Conservation (phyloP, 345 rosid genomes). For the Jatropha curcas region DNA sequence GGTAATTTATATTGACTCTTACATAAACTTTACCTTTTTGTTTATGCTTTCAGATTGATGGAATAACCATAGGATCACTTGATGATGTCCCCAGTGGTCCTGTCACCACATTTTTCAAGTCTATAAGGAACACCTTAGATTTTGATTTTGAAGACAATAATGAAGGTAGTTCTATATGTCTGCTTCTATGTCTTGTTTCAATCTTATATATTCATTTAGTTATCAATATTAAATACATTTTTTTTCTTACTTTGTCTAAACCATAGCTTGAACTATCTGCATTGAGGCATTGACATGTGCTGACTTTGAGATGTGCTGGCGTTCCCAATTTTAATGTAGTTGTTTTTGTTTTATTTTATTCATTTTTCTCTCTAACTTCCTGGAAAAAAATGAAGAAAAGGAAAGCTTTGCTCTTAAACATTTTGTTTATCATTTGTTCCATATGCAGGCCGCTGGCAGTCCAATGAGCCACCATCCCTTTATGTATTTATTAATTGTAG, state of each 20-base stretch:
- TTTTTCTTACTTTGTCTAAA: background rate
- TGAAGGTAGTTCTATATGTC: slow-evolving; percentile 59
- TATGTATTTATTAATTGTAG: slow-evolving; percentile 83
- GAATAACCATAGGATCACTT: slow-evolving; percentile 70
- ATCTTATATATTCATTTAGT: background rate
- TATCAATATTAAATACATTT: background rate
- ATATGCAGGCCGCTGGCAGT: slow-evolving; percentile 72
- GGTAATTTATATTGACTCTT: slow-evolving; percentile 10
- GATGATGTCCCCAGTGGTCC: slow-evolving; percentile 76
- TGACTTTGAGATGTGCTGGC: slow-evolving; percentile 5
- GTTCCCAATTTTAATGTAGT: background rate
- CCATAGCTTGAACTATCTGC: background rate
- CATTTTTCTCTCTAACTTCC: background rate
- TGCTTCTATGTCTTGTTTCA: background rate
- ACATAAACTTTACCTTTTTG: slow-evolving; percentile 25
- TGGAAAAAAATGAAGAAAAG: background rate
- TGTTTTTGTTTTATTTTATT: background rate
- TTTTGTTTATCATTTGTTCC: slow-evolving; percentile 9
- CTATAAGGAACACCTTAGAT: slow-evolving; percentile 82
- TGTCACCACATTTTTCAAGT: slow-evolving; percentile 72
- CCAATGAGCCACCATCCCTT: slow-evolving; percentile 76
- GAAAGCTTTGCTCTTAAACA: background rate
- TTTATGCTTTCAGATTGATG: slow-evolving; percentile 64
- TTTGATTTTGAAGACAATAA: slow-evolving; percentile 92
- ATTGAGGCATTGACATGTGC: background rate